A percentile compares a stretch with the other conserved stretches of the same genome.
Conservation (phyloP, 345 rosid species). For the Populus euphratica region DNA sequence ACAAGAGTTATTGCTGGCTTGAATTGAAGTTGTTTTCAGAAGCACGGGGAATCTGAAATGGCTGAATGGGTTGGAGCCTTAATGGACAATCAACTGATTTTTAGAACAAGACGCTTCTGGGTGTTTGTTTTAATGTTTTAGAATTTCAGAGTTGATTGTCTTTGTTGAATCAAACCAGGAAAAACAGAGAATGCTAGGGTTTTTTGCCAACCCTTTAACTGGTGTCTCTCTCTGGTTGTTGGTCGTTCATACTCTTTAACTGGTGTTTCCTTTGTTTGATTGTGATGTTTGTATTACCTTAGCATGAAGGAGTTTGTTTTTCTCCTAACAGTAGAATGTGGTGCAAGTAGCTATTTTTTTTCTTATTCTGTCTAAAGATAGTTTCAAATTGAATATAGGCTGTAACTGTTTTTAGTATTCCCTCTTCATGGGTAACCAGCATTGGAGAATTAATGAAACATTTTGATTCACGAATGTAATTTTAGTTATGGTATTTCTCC, state of each 20-base stretch:
- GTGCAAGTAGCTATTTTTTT: neutral
- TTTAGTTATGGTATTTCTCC: neutral
- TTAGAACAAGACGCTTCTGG: neutral
- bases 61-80: neutral
- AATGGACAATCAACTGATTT: neutral
- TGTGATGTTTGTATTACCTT: neutral
- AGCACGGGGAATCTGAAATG: neutral
- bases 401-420: neutral
- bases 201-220: neutral
- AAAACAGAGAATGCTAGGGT: neutral
- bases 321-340: neutral
- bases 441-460: neutral
- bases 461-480: neutral
- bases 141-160: neutral
- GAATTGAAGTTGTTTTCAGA: neutral
- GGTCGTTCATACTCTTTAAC: neutral
- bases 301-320: neutral
- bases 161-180: neutral
- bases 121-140: neutral
- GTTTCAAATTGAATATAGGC: neutral
- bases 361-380: neutral
- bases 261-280: neutral
- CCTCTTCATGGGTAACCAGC: neutral
- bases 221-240: neutral
- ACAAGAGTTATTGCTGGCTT: neutral